A percentile compares a stretch with the other conserved stretches of the same genome.
phyloP scores from a whole-genome alignment of 2,329 filamentous ascomycete genomes.

The Claviceps sp. region DNA sequence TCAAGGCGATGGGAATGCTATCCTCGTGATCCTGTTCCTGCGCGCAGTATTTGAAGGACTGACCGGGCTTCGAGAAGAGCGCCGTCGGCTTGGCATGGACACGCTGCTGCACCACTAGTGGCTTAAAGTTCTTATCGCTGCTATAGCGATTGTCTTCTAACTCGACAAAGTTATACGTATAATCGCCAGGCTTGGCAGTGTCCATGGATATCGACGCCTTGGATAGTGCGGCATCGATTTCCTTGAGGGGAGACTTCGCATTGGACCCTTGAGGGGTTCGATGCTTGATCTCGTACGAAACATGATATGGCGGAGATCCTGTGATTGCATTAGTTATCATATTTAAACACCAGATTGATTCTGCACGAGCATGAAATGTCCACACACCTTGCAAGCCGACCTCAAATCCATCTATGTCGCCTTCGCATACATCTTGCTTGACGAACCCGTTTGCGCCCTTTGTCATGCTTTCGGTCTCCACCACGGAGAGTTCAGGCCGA shows the following conservation, averaged over 20 bases:
- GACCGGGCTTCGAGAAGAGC: constrained; percentile 70
- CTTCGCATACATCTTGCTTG: constrained; percentile 82
- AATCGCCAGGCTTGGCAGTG: constrained; percentile 66
- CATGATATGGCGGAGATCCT: constrained; percentile 69
- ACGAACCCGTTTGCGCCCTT: constrained; percentile 40
- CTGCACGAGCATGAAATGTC: background rate
- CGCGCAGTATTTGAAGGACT: constrained; percentile 91
- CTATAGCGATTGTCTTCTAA: constrained; percentile 80
- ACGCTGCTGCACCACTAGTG: constrained; percentile 62
- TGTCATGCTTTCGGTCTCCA: constrained; percentile 49
- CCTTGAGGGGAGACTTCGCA: constrained; percentile 52
- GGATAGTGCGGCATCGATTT: constrained; percentile 63
- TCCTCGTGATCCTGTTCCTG: constrained; percentile 73
- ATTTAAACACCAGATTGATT: constrained; percentile 4
- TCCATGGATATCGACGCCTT: constrained; percentile 75
- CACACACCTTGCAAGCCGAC: constrained; percentile 59
- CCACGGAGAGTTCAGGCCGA: constrained; percentile 57
- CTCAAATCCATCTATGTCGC: constrained; percentile 82
- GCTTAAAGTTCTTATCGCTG: constrained; percentile 51
- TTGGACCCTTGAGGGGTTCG: constrained; percentile 53
- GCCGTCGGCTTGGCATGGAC: constrained; percentile 77
- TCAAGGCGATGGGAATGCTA: constrained; percentile 72
- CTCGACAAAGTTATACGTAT: constrained; percentile 75
- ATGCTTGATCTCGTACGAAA: constrained; percentile 69
- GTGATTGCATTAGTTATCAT: constrained; percentile 14